These are phyloP conservation scores for Saturnispora zaruensis DNA, from an alignment of 805 yeast species.

Conservation along the genomic window DNA sequence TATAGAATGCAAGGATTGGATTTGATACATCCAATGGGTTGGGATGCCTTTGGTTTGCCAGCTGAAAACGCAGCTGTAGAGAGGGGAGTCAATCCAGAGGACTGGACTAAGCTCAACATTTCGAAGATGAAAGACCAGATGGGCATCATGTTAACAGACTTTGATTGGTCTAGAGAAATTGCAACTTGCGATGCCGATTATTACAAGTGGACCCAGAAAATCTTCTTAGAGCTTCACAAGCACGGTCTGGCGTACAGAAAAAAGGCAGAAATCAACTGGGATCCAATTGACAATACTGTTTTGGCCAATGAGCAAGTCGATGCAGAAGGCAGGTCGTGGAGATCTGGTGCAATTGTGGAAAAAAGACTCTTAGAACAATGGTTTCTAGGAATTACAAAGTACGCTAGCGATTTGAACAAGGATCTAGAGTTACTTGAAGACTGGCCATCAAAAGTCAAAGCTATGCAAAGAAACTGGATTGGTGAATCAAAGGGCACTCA, in stretches of 20 bases:
- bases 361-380: constrained; percentile 77
- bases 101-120: constrained; percentile 81
- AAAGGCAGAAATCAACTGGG: constrained; percentile 93
- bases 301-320: constrained; percentile 97
- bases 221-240: constrained; percentile 65
- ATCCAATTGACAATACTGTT: constrained; percentile 91
- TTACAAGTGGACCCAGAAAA: constrained; percentile 86
- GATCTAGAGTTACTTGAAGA: constrained; percentile 55
- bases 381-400: constrained; percentile 86
- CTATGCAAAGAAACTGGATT: constrained; percentile 93
- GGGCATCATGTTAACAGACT: constrained; percentile 68
- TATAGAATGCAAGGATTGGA: constrained; percentile 65
- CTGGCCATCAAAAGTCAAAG: constrained; percentile 87
- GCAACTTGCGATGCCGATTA: constrained; percentile 82
- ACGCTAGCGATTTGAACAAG: constrained; percentile 54
- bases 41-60: constrained; percentile 98
- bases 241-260: constrained; percentile 79
- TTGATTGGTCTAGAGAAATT: constrained; percentile 90
- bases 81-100: constrained; percentile 64
- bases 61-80: constrained; percentile 98
- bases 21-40: constrained; percentile 95
- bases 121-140: constrained; percentile 78
- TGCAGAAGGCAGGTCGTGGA: constrained; percentile 83
- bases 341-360: constrained; percentile 94
- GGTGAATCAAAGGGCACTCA: constrained; percentile 81